Base-by-base conservation (phyloP, 202 grass and related monocot species). In the Schoenoplectus tabernaemontani region DNA sequence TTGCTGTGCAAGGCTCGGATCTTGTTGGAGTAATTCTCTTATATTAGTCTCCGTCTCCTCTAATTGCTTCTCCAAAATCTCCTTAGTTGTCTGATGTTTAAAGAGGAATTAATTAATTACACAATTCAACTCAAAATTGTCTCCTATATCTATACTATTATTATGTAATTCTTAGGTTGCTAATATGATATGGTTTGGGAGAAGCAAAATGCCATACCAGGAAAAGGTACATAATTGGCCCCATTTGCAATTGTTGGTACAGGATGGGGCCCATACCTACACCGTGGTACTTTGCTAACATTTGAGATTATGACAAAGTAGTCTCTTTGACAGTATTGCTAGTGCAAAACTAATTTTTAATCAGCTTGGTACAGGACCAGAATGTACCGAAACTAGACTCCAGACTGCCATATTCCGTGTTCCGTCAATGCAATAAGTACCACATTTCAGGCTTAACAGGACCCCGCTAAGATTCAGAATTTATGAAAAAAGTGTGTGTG, bases 31-130 rank as follows among this genome's bases (percentile, higher is more conserved):
- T 41, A 97, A 67, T 84, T 97, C 95, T 83, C 33, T 82, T 24
- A 97, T 82, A 81, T 94, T 94, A 86, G 91, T 94, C 69, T 97
- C 91, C 59, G 90, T 76, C 63, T 97, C 91, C 47, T 77, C 86
- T 75, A 82, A 19, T 82, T 97, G 95, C 82, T 97, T 97, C 82
- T 97, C 95, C 68, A 97, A 86, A 77, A 92, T 90, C 44, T 97
- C 91, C 65, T 94, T 94, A 3, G 89, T 93, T 76, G 86, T 92
- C 91, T 94, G 85, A 32, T 68, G 58, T 56, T 23, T 58, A 57
- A 9, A 38, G 22, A 76, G 67, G 50, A 66, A 46, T 77, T 39
- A 0, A 47, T 47, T 32, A n/a, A 53, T 63, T 79, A 17, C 82
- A 17, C 2, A 76, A 64, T 76, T 2, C 36, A 44, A 36, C 42